These are phyloP conservation scores for Apiospora koreana DNA, from an alignment of 2,329 filamentous ascomycete species.

Conservation along the genomic window DNA sequence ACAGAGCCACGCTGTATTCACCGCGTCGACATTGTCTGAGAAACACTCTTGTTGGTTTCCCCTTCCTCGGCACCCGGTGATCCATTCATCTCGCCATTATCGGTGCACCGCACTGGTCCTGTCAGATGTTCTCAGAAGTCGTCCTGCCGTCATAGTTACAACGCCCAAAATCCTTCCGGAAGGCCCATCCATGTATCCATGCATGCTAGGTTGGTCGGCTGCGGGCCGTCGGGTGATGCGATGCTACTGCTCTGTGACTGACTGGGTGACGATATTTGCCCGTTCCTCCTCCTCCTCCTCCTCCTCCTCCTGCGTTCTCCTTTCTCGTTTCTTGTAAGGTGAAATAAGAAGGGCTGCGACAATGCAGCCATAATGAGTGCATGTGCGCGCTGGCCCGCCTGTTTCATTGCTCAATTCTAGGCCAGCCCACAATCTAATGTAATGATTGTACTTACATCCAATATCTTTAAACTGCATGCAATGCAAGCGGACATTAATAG, in stretches of 20 bases:
- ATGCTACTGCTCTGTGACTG: background rate
- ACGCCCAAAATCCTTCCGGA: background rate
- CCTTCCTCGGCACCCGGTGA: background rate
- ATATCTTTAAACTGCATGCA: conserved; percentile 1
- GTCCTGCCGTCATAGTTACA: background rate
- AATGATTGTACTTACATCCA: background rate
- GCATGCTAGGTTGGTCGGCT: background rate
- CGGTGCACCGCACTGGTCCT: background rate
- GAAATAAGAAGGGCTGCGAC: background rate
- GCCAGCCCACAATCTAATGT: background rate
- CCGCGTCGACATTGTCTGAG: background rate
- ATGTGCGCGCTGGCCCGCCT: background rate
- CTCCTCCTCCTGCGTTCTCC: background rate
- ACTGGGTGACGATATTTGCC: background rate
- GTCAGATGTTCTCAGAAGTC: background rate
- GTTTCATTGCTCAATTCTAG: conserved; percentile 7
- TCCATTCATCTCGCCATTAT: background rate
- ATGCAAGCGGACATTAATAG: conserved; percentile 9
- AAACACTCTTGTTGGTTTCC: background rate
- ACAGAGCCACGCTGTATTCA: background rate
- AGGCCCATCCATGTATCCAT: background rate
- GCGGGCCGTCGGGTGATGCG: background rate
- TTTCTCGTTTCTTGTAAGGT: conserved; percentile 1
- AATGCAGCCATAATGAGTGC: background rate
- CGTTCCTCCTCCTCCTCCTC: background rate